Evolutionary conservation across 805 yeast genomes (phyloP).

Genomic region (Pichia californica): DNA sequence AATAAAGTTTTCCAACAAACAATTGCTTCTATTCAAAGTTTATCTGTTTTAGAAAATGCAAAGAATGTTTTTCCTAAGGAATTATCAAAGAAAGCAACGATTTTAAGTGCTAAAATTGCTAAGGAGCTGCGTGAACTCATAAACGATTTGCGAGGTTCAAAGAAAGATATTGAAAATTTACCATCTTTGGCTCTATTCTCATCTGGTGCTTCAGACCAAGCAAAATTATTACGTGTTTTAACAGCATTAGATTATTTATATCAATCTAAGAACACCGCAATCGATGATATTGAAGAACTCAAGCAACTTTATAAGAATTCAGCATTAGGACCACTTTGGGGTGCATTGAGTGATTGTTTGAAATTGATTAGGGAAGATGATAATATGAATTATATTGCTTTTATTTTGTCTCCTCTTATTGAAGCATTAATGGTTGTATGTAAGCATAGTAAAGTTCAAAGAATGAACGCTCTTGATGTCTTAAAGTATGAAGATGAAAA

Average conservation of each 20-base stretch:
- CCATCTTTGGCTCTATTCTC: constrained; percentile 57
- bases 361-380: constrained; percentile 54
- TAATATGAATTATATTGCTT: constrained; percentile 58
- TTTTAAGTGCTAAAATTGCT: constrained; percentile 48
- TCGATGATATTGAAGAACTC: constrained; percentile 39
- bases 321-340: constrained; percentile 78
- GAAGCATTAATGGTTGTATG: constrained; percentile 96
- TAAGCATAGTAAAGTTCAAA: constrained; percentile 68
- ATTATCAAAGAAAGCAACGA: constrained; percentile 57
- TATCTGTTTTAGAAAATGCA: constrained; percentile 56
- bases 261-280: constrained; percentile 35
- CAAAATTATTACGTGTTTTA: constrained; percentile 75
- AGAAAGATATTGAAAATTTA: constrained; percentile 41
- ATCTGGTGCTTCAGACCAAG: constrained; percentile 77
- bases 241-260: constrained; percentile 84
- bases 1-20: constrained; percentile 81
- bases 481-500: constrained; percentile 60
- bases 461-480: constrained; percentile 46
- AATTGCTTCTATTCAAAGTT: constrained; percentile 70
- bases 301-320: constrained; percentile 58
- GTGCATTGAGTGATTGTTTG: constrained; percentile 69
- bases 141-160: constrained; percentile 34
- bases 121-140: constrained; percentile 48
- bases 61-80: constrained; percentile 61
- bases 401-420: constrained; percentile 76